These are phyloP conservation scores for Moricandia arvensis DNA, from an alignment of 345 rosid genomes.

Conservation along the genomic window DNA sequence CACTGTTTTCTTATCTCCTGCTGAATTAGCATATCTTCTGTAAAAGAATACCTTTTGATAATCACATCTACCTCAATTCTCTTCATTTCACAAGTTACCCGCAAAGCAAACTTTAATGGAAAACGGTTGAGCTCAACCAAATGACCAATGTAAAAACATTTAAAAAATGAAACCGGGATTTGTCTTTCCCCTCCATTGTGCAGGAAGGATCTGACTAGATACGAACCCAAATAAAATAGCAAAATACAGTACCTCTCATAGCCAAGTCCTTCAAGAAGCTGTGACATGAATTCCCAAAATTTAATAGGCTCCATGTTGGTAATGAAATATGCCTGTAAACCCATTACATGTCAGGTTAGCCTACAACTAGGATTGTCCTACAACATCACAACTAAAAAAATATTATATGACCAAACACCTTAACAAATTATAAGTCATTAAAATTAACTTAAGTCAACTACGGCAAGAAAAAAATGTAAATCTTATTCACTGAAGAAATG, in stretches of 20 bases:
- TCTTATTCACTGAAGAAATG: background rate
- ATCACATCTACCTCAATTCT: slow-evolving; percentile 1
- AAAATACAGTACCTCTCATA: slow-evolving; percentile 64
- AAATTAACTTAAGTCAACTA: too few relatives aligned
- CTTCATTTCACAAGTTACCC: background rate
- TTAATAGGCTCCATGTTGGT: slow-evolving; percentile 89
- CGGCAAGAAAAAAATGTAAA: background rate
- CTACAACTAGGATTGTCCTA: slow-evolving; percentile 3
- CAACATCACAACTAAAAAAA: background rate
- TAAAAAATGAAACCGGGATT: slow-evolving; percentile 1
- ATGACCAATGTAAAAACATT: slow-evolving; percentile 2
- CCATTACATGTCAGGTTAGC: slow-evolving; percentile 12
- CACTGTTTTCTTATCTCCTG: background rate
- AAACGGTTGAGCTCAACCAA: slow-evolving; percentile 10
- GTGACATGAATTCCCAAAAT: slow-evolving; percentile 90
- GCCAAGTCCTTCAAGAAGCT: slow-evolving; percentile 80
- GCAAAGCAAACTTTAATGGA: background rate
- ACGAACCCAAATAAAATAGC: background rate
- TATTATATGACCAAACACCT: background rate
- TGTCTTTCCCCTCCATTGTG: background rate
- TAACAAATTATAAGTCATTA: background rate
- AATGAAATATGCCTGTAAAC: slow-evolving; percentile 81
- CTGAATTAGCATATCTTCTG: slow-evolving; percentile 1
- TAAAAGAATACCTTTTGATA: background rate
- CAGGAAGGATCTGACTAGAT: slow-evolving; percentile 13